Percentiles rank a stretch among this genome's conserved stretches.
These are phyloP conservation scores for Knoxia roxburghii DNA, from an alignment of 257 asterid species.

Conservation along the genomic window DNA sequence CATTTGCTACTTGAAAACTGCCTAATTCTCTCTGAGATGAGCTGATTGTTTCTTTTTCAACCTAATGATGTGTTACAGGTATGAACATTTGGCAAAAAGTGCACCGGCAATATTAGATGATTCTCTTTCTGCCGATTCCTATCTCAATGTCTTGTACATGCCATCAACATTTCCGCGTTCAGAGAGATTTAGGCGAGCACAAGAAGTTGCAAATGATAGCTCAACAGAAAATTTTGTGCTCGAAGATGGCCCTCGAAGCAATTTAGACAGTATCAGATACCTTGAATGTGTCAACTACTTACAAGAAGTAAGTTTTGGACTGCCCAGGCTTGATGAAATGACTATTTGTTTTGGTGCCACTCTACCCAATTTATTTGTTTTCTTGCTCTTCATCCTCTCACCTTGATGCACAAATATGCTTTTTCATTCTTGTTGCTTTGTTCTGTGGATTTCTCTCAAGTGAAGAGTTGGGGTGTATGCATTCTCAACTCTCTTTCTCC, in stretches of 20 bases:
- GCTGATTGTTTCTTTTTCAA: constrained; percentile 21
- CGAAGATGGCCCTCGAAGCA: constrained; percentile 90
- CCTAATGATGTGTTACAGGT: constrained; percentile 47
- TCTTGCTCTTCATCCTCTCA: neutral
- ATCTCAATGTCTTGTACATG: constrained; percentile 89
- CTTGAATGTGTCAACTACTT: constrained; percentile 77
- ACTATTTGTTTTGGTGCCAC: neutral
- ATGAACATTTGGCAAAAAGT: constrained; percentile 90
- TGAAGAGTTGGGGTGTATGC: neutral
- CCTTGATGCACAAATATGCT: neutral
- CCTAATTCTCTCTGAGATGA: constrained; percentile 1
- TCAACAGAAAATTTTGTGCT: constrained; percentile 31
- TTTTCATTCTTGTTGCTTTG: neutral
- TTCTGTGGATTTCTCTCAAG: neutral
- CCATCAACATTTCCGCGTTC: constrained; percentile 96
- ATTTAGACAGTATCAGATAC: constrained; percentile 84
- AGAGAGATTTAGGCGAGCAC: constrained; percentile 79
- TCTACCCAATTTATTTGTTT: neutral
- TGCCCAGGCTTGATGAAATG: neutral
- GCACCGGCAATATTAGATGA: constrained; percentile 95
- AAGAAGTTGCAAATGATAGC: constrained; percentile 52
- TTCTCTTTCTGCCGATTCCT: constrained; percentile 98
- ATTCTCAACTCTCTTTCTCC: neutral
- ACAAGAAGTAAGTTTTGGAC: constrained; percentile 61
- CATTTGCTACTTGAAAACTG: constrained; percentile 1